Evolutionary conservation across 495 filamentous ascomycete species (phyloP), one percentile per base, ranked within the genome.

Genomic region (Lasiosphaeria hispida): DNA sequence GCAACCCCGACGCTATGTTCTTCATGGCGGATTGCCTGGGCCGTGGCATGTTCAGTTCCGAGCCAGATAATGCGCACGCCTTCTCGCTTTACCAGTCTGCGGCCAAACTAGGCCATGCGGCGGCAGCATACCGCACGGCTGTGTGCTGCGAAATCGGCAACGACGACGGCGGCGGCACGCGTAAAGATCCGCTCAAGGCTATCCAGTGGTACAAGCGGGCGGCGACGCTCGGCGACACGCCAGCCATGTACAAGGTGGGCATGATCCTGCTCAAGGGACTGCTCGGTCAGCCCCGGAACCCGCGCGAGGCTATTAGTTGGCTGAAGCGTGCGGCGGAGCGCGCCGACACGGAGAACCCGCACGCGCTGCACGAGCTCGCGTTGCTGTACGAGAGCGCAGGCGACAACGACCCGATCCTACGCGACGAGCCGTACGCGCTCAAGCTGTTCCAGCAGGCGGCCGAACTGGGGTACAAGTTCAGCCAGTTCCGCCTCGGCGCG

Each of bases 191-290:
- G 3, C 72, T 90, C 63, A 97, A 96, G 75, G 91, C 94, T 8
- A 90, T 97, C 33, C 92, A 97, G 66, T 98, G 94, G 94, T 98
- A 97, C 69, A 92, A 91, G 69, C 90, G 92, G 15, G 91, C 93
- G 10, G 92, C 94, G 1, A 83, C 88, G 7, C 78, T 97, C 5
- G 94, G 94, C 10, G 92, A 97, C 64, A 87, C 89, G 0, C 87
- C 92, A 0, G 94, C 93, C 19, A 95, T 96, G 92, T 98, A 96
- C 75, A 98, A 98, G 72, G 87, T 97, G 73, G 94, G 94, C 51
- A 93, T 96, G 85, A 96, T 98, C 65, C 77, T 89, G 61, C 80
- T 96, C 30, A 97, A 97, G 70, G 93, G 92, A 17, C 81, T 97
- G n/a, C 83, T 98, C 11, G 92, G 92, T 8, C 93, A 97, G 69